Evolutionary conservation across 163 green algal genomes (phyloP).

Genomic region (Scenedesmus sp.): DNA sequence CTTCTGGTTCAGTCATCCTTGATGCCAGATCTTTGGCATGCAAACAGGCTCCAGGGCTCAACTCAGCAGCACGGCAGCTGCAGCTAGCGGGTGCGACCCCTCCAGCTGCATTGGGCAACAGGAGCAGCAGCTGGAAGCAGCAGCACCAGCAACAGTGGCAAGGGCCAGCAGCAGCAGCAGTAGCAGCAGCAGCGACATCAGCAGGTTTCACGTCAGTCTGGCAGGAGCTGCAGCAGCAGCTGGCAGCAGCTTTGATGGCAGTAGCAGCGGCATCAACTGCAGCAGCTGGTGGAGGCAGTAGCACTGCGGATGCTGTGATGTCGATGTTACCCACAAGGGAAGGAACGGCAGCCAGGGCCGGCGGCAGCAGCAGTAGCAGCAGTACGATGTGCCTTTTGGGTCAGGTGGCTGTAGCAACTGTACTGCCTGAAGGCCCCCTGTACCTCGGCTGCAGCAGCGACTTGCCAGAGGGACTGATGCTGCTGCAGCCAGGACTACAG

Average conservation of each 20-base stretch:
- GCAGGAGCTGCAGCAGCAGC: background rate
- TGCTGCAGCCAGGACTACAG: background rate
- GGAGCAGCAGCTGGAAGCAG: background rate
- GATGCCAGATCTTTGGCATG: background rate
- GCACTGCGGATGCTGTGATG: background rate
- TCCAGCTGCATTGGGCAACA: background rate
- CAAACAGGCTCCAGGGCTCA: slow-evolving; percentile 4
- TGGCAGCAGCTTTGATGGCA: background rate
- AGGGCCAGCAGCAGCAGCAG: background rate
- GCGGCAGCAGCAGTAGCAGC: background rate
- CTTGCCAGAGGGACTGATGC: background rate
- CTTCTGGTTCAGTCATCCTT: background rate
- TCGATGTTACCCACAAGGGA: background rate
- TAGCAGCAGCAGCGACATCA: background rate
- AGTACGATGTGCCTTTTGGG: background rate
- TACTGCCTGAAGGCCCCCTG: background rate
- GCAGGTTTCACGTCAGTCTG: background rate
- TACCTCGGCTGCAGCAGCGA: background rate
- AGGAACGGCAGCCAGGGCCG: background rate
- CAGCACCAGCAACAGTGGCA: background rate
- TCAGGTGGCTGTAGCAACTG: background rate
- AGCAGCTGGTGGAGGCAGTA: background rate
- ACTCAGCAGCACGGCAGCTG: slow-evolving; percentile 27
- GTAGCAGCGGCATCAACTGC: background rate
- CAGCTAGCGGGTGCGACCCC: background rate